These are phyloP conservation scores for Naumovozyma dairenensis DNA, from an alignment of 805 yeast species.

Conservation along the genomic window DNA sequence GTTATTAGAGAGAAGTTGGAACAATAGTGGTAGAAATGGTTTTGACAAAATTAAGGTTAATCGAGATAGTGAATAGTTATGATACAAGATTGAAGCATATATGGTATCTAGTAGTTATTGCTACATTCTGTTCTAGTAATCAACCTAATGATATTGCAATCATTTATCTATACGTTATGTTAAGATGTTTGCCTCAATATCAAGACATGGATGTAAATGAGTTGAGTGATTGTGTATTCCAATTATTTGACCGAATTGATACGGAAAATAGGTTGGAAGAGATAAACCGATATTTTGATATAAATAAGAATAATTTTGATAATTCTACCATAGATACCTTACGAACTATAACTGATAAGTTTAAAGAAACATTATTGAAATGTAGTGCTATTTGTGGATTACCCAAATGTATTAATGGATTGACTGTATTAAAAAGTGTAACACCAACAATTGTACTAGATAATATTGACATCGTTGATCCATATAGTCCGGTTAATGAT, in stretches of 20 bases:
- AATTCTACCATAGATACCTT: neutral
- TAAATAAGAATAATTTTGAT: neutral
- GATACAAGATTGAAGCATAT: slow-evolving; percentile 38
- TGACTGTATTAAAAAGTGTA: slow-evolving; percentile 49
- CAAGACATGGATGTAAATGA: slow-evolving; percentile 6
- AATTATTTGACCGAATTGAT: neutral
- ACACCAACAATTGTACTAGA: slow-evolving; percentile 43
- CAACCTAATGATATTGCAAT: slow-evolving; percentile 68
- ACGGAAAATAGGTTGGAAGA: neutral
- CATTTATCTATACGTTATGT: slow-evolving; percentile 56
- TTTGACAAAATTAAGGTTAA: too few species aligned
- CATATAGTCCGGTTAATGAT: neutral
- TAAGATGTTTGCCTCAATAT: too few species aligned
- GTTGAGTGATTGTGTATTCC: neutral
- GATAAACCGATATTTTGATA: too few species aligned
- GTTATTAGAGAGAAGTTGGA: too few species aligned
- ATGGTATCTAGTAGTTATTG: slow-evolving; percentile 74
- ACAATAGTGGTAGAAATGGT: too few species aligned
- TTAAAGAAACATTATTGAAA: slow-evolving; percentile 69
- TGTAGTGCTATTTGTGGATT: slow-evolving; percentile 69
- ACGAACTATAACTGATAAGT: slow-evolving; percentile 41
- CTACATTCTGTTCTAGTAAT: slow-evolving; percentile 70
- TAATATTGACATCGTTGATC: neutral
- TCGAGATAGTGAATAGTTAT: too few species aligned
- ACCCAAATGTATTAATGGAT: slow-evolving; percentile 72